A percentile compares a stretch with the other conserved stretches of the same genome.
These are phyloP conservation scores for Colletotrichum musicola DNA, from an alignment of 2,329 filamentous ascomycete genomes.

Conservation along the genomic window DNA sequence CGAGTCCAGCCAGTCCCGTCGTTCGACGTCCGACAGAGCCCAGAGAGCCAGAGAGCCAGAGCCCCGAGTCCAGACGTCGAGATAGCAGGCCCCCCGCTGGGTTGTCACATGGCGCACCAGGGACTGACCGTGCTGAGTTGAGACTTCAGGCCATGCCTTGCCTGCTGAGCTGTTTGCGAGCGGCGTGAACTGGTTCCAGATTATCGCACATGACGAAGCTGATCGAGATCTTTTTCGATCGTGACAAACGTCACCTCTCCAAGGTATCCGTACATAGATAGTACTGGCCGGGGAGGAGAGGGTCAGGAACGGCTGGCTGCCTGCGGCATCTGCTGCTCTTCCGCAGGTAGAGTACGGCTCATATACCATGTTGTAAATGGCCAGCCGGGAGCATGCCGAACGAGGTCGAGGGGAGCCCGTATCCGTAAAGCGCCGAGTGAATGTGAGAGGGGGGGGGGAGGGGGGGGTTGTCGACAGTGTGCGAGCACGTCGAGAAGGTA, in stretches of 20 bases:
- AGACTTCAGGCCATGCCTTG: conserved; percentile 8
- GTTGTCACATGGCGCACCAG: conserved; percentile 35
- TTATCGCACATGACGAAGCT: conserved; percentile 20
- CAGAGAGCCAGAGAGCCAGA: conserved; percentile 9
- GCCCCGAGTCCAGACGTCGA: background rate
- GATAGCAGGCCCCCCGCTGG: conserved; percentile 5
- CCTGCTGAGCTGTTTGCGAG: conserved; percentile 12
- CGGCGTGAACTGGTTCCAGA: conserved; percentile 26
- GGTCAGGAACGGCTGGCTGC: background rate
- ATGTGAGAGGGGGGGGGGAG: background rate
- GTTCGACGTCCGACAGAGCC: background rate
- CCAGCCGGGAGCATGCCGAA: conserved; percentile 17
- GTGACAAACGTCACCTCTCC: background rate
- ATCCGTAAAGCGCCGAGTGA: background rate
- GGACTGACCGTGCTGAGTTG: conserved; percentile 23
- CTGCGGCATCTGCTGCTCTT: conserved; percentile 13
- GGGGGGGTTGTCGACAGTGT: background rate
- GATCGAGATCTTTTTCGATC: conserved; percentile 24
- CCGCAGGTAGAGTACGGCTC: background rate
- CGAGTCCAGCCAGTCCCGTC: conserved; percentile 15
- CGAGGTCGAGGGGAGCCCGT: background rate
- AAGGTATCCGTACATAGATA: background rate
- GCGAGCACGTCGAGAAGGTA: background rate
- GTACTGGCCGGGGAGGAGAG: background rate
- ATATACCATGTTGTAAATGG: background rate